Percentiles rank a stretch among this genome's conserved stretches.
Evolutionary conservation across 306 rosid genomes (phyloP).

Genomic region (Vigna hirtella): DNA sequence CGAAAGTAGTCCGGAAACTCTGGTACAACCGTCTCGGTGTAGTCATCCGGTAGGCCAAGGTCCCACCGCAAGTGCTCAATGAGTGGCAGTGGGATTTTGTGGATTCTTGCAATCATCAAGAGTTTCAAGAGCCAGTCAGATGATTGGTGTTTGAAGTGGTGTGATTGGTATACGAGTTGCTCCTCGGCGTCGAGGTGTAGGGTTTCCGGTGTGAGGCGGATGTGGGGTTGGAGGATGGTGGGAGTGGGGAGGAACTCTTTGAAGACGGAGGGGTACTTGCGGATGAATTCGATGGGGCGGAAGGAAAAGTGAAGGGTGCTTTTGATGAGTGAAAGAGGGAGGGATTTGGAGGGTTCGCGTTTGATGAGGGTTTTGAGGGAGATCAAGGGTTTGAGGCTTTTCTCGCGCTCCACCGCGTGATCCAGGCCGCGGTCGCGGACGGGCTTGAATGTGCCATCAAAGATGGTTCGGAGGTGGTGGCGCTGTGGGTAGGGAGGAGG

Average conservation of each 20-base stretch:
- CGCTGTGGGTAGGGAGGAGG: constrained; percentile 14
- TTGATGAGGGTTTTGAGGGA: constrained; percentile 66
- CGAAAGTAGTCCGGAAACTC: constrained; percentile 84
- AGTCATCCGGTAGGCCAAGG: constrained; percentile 79
- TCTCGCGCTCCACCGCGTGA: constrained; percentile 86
- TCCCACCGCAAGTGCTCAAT: constrained; percentile 71
- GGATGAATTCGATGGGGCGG: constrained; percentile 72
- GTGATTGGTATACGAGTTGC: constrained; percentile 53
- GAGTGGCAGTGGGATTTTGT: constrained; percentile 55
- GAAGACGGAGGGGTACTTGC: constrained; percentile 73
- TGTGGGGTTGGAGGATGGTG: constrained; percentile 48
- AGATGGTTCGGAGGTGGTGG: constrained; percentile 50
- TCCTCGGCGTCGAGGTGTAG: constrained; percentile 64
- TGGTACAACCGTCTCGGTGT: constrained; percentile 49
- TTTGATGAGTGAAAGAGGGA: constrained; percentile 64
- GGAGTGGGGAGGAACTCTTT: constrained; percentile 65
- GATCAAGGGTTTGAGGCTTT: constrained; percentile 61
- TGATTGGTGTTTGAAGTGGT: constrained; percentile 55
- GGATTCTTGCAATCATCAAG: constrained; percentile 66
- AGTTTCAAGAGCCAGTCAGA: constrained; percentile 73
- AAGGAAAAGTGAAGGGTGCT: constrained; percentile 59
- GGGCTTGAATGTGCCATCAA: constrained; percentile 51
- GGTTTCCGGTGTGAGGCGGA: too few relatives aligned
- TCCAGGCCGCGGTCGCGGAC: constrained; percentile 92
- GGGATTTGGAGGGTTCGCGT: constrained; percentile 77